Evolutionary conservation across 352 stramenopile species (phyloP).

Genomic region (Pythium folliculosum): DNA sequence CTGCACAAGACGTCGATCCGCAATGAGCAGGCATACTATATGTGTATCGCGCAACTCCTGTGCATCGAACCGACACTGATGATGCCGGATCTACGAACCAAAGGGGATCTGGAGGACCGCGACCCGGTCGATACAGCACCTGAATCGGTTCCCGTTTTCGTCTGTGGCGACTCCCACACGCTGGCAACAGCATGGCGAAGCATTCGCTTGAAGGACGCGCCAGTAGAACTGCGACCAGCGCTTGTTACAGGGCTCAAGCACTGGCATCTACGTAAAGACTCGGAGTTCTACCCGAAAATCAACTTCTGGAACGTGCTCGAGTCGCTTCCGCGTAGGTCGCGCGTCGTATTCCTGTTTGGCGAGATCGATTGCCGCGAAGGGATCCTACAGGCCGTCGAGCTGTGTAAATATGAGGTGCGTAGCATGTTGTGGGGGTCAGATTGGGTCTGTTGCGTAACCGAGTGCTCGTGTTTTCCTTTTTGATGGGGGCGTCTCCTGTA

Average conservation of each 20-base stretch:
- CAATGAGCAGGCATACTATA: slow-evolving; percentile 89
- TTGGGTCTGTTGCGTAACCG: too few species aligned
- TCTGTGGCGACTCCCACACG: slow-evolving; percentile 93
- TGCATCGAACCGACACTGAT: slow-evolving; percentile 33
- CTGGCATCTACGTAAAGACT: slow-evolving; percentile 88
- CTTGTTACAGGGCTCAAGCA: slow-evolving; percentile 94
- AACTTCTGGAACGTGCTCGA: slow-evolving; percentile 85
- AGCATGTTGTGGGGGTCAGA: too few species aligned
- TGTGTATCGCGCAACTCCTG: slow-evolving; percentile 83
- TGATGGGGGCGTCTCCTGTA: too few species aligned
- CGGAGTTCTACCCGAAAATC: slow-evolving; percentile 91
- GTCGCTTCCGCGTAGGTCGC: slow-evolving; percentile 50
- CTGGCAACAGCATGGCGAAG: slow-evolving; percentile 87
- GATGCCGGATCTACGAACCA: slow-evolving; percentile 15
- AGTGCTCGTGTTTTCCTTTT: too few species aligned
- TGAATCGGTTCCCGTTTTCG: slow-evolving; percentile 45
- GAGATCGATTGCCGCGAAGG: slow-evolving; percentile 97
- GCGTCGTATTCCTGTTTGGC: slow-evolving; percentile 92
- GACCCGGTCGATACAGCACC: background rate
- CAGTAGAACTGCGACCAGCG: slow-evolving; percentile 50
- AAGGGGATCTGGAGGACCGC: background rate
- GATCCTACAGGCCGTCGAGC: slow-evolving; percentile 86
- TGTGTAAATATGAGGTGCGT: slow-evolving; percentile 83
- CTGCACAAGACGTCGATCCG: slow-evolving; percentile 84
- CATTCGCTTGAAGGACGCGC: slow-evolving; percentile 31